Evolutionary conservation across 2,329 filamentous ascomycete species (phyloP).

Genomic region (Curvularia spicifera): DNA sequence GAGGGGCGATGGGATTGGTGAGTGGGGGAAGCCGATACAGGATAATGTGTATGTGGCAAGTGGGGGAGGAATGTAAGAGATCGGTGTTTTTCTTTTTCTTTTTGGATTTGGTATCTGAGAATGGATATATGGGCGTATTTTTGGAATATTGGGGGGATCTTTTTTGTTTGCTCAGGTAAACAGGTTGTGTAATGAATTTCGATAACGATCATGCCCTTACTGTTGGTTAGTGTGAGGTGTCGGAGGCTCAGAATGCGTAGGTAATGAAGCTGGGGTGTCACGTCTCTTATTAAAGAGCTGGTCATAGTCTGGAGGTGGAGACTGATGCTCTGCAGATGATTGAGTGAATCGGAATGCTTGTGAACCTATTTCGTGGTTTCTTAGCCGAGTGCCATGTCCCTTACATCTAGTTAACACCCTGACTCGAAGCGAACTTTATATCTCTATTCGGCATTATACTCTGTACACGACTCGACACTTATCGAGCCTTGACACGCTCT

Average conservation of each 20-base stretch:
- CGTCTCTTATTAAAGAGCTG: too few relatives aligned
- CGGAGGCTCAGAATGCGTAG: too few relatives aligned
- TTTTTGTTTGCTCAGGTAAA: too few relatives aligned
- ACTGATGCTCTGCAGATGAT: neutral
- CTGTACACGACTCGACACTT: neutral
- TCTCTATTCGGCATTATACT: neutral
- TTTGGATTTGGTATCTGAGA: neutral
- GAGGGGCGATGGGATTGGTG: conserved; percentile 20
- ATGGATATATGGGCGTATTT: too few relatives aligned
- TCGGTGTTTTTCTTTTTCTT: neutral
- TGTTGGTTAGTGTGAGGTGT: too few relatives aligned
- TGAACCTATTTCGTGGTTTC: neutral
- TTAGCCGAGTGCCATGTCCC: neutral
- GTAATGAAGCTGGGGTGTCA: too few relatives aligned
- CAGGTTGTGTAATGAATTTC: too few relatives aligned
- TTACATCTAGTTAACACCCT: neutral
- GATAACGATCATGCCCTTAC: neutral
- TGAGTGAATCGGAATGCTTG: too few relatives aligned
- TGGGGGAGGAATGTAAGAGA: neutral
- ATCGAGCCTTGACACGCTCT: neutral
- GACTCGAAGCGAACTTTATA: neutral
- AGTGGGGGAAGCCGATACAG: conserved; percentile 9
- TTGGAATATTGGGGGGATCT: too few relatives aligned
- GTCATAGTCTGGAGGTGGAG: too few relatives aligned
- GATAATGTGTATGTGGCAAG: neutral